A percentile compares a stretch with the other conserved stretches of the same genome.
phyloP scores from a whole-genome alignment of 2,329 filamentous ascomycete species.

The Colletotrichum sp. region DNA sequence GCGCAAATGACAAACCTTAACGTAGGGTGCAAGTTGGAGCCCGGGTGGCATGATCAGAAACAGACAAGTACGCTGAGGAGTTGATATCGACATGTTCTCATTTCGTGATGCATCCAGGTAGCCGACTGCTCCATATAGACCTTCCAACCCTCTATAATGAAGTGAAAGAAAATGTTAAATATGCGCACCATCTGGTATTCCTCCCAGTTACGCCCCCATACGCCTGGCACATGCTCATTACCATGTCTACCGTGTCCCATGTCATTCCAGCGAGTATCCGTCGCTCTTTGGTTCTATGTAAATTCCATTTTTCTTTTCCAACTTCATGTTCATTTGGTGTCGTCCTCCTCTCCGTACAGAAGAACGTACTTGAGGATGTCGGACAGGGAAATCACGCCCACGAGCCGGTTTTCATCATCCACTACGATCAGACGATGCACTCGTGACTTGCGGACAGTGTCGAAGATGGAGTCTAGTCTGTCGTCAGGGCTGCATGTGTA shows the following conservation, averaged over 20 bases:
- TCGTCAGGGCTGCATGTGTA: slow-evolving; percentile 95
- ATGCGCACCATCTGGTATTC: slow-evolving; percentile 21
- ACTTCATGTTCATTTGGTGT: background rate
- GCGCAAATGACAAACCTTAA: background rate
- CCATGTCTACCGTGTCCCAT: slow-evolving; percentile 19
- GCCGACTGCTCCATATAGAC: background rate
- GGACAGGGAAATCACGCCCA: slow-evolving; percentile 89
- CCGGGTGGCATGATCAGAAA: background rate
- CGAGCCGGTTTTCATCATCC: slow-evolving; percentile 84
- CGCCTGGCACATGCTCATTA: slow-evolving; percentile 35
- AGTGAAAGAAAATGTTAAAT: slow-evolving; percentile 13
- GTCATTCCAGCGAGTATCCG: slow-evolving; percentile 22
- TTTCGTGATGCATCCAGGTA: slow-evolving; percentile 18
- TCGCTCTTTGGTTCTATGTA: slow-evolving; percentile 20
- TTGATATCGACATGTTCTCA: slow-evolving; percentile 13
- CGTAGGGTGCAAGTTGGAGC: background rate
- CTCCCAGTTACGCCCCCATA: slow-evolving; percentile 28
- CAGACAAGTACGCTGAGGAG: background rate
- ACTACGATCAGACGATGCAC: slow-evolving; percentile 94
- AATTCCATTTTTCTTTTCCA: slow-evolving; percentile 10
- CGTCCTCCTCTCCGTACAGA: slow-evolving; percentile 74
- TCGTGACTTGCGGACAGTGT: slow-evolving; percentile 92
- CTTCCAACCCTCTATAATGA: slow-evolving; percentile 16
- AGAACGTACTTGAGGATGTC: slow-evolving; percentile 97
- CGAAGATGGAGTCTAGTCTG: slow-evolving; percentile 92